Evolutionary conservation across 1,139 yeast species (phyloP).

Genomic region (Candida pseudoviswanathii): DNA sequence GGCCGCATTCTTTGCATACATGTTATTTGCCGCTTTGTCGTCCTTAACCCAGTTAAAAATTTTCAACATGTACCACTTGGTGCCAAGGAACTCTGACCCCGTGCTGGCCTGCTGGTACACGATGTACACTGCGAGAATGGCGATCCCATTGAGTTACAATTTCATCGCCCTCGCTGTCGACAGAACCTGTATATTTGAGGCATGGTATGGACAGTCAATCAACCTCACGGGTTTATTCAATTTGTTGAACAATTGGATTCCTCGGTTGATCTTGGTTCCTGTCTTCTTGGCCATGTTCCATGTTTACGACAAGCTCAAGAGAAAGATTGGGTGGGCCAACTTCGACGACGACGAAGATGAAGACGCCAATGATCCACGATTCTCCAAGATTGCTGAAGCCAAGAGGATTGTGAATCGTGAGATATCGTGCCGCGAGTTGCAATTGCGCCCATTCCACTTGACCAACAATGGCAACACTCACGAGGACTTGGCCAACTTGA

Average conservation of each 20-base stretch:
- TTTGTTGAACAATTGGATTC: constrained; percentile 71
- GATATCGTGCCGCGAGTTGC: constrained; percentile 27
- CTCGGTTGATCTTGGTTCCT: constrained; percentile 72
- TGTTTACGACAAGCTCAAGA: constrained; percentile 66
- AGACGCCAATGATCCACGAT: constrained; percentile 21
- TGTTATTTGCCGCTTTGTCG: constrained; percentile 66
- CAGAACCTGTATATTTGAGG: constrained; percentile 48
- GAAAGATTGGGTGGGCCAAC: constrained; percentile 49
- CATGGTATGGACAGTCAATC: constrained; percentile 73
- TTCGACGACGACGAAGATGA: constrained; percentile 41
- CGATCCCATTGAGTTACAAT: constrained; percentile 81
- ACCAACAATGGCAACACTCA: constrained; percentile 11
- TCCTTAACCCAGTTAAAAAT: constrained; percentile 69
- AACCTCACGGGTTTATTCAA: constrained; percentile 76
- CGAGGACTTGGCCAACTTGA: constrained; percentile 30
- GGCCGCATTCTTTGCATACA: constrained; percentile 55
- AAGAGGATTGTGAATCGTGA: constrained; percentile 44
- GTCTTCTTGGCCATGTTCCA: constrained; percentile 64
- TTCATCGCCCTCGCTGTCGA: constrained; percentile 66
- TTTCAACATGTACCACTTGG: constrained; percentile 77
- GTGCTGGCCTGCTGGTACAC: constrained; percentile 77
- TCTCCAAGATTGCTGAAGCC: constrained; percentile 45
- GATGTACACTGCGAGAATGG: constrained; percentile 77
- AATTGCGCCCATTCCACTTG: constrained; percentile 33
- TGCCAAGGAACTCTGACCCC: constrained; percentile 67